Percentiles rank a stretch among this genome's conserved stretches.
Conservation (phyloP, 108 stramenopile genomes). For the Nitzschia sp. region DNA sequence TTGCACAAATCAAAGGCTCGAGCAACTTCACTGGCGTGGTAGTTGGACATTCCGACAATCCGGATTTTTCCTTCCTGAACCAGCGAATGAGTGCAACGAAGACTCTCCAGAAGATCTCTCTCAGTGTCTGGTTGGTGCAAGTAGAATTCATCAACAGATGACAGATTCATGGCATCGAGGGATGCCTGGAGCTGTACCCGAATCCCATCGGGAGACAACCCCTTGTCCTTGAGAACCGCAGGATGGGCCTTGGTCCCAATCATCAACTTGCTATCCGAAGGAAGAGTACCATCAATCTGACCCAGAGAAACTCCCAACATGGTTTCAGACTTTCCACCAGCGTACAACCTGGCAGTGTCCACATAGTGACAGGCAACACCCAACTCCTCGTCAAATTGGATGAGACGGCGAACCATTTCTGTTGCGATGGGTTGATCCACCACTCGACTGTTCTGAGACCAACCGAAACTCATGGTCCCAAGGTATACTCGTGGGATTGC, state of each 20-base stretch:
- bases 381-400: constrained; percentile 27
- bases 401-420: constrained; percentile 54
- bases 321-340: constrained; percentile 76
- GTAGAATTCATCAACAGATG: constrained; percentile 66
- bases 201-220: constrained; percentile 69
- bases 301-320: constrained; percentile 52
- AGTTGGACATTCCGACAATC: constrained; percentile 79
- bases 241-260: constrained; percentile 84
- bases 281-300: background rate
- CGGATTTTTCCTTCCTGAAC: constrained; percentile 54
- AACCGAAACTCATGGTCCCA: constrained; percentile 90
- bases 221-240: constrained; percentile 39
- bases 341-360: constrained; percentile 87
- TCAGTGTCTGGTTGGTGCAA: constrained; percentile 87
- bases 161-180: constrained; percentile 50
- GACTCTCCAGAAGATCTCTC: constrained; percentile 56
- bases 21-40: constrained; percentile 76
- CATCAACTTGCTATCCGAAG: constrained; percentile 3
- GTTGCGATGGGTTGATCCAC: constrained; percentile 59
- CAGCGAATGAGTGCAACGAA: constrained; percentile 51
- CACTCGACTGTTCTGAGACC: constrained; percentile 72
- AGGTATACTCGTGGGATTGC: constrained; percentile 72
- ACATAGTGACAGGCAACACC: constrained; percentile 34
- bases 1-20: constrained; percentile 75
- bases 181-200: constrained; percentile 60